phyloP scores from a whole-genome alignment of 352 stramenopile genomes.

The Phytophthora pini region DNA sequence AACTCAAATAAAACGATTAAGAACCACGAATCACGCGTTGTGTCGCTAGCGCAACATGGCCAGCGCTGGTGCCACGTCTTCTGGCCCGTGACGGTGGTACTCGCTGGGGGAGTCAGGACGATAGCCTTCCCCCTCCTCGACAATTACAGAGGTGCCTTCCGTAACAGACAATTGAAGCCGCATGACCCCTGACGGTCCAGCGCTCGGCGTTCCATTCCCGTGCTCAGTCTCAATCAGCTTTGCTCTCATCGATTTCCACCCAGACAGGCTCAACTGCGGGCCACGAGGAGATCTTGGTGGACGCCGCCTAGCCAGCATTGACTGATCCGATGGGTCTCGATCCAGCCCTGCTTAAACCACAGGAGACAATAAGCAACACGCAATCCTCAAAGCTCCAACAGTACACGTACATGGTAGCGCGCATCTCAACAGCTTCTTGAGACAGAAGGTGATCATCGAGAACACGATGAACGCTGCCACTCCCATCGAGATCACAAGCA shows the following conservation, averaged over 20 bases:
- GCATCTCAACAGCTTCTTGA: constrained; percentile 20
- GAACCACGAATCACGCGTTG: neutral
- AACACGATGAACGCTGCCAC: constrained; percentile 29
- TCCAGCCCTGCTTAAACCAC: constrained; percentile 12
- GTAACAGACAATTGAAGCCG: constrained; percentile 25
- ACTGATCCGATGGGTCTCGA: neutral
- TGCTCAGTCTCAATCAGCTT: constrained; percentile 42
- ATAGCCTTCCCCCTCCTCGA: constrained; percentile 33
- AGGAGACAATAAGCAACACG: neutral
- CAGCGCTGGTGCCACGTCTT: constrained; percentile 16
- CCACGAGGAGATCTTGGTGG: constrained; percentile 15
- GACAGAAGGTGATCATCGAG: constrained; percentile 24
- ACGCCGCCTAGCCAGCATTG: neutral
- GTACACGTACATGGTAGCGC: constrained; percentile 19
- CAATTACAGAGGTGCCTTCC: constrained; percentile 15
- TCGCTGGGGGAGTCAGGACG: constrained; percentile 23
- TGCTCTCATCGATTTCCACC: constrained; percentile 43
- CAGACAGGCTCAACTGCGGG: constrained; percentile 33
- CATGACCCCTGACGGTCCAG: constrained; percentile 26
- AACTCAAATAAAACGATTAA: neutral
- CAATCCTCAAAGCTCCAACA: neutral
- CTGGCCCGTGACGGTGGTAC: constrained; percentile 1
- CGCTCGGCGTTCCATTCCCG: constrained; percentile 17
- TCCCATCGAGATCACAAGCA: constrained; percentile 25
- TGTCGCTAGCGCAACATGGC: constrained; percentile 21